phyloP scores from a whole-genome alignment of 106 monocot genomes.

The Acorus calamus region DNA sequence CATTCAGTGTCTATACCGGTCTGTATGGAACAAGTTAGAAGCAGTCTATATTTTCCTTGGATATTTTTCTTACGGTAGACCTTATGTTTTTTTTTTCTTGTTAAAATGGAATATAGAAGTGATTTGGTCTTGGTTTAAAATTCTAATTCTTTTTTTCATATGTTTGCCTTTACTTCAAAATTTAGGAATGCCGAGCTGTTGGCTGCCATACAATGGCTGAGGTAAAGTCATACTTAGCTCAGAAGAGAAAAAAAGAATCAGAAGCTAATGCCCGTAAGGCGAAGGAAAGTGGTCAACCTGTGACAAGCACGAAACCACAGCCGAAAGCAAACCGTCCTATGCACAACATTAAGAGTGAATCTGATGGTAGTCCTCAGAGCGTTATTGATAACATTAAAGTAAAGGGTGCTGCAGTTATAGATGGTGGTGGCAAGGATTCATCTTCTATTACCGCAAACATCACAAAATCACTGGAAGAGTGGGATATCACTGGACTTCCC shows the following conservation, averaged over 20 bases:
- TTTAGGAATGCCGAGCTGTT: constrained; percentile 73
- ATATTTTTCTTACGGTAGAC: background rate
- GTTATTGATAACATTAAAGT: constrained; percentile 41
- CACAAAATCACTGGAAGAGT: constrained; percentile 50
- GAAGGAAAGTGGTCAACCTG: constrained; percentile 33
- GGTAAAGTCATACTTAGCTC: constrained; percentile 60
- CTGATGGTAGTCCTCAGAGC: constrained; percentile 45
- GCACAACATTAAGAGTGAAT: constrained; percentile 38
- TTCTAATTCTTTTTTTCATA: too few relatives aligned
- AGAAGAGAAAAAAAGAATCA: constrained; percentile 52
- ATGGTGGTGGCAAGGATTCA: constrained; percentile 26
- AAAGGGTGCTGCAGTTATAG: constrained; percentile 24
- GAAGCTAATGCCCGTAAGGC: constrained; percentile 38
- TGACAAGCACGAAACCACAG: constrained; percentile 28
- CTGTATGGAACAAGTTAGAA: too few relatives aligned
- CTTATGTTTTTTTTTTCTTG: background rate
- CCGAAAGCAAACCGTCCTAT: constrained; percentile 38
- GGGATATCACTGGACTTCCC: constrained; percentile 87
- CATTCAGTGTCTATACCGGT: too few relatives aligned
- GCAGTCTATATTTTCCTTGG: too few relatives aligned
- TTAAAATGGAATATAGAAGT: too few relatives aligned
- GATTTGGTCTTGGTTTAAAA: too few relatives aligned
- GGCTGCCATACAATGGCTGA: constrained; percentile 77
- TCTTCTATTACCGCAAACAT: constrained; percentile 7
- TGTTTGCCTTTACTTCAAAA: background rate